Evolutionary conservation across 208 protist genomes (phyloP), one percentile per base, ranked within the genome.

Genomic region (Dictyostelium gargantuum): DNA sequence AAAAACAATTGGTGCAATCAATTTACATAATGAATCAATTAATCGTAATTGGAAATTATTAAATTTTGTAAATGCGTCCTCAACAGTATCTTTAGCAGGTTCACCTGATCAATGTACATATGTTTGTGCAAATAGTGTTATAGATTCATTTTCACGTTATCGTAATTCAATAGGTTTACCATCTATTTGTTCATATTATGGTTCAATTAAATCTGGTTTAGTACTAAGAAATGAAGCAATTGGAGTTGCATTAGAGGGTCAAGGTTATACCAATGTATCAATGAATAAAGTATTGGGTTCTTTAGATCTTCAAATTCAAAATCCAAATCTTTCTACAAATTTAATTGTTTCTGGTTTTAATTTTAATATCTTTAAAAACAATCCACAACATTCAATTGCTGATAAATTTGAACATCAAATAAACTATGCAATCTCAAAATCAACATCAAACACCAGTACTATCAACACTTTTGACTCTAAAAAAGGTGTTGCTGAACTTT

Each of bases 1-100:
- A 42, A 95, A 95, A 61, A 63, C 54, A 32, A 52, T 70, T 0
- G 77, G 77, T 40, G 52, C 56, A 38, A 13, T 72, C n/a, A 84
- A 84, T 54, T 21, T 72, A 26, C 77, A 72, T 40, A 32, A 77
- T 48, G 6, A 35, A 32, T 63, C 56, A 32, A 32, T 63, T 13
- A 63, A 63, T 13, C 23, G 21, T 5, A 13, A 32, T 32, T 63
- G 56, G 56, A 63, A 63, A 32, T 32, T 63, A 32, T 32, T 10
- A 8, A 63, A 63, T 63, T 63, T 63, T 32, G 8, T 63, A 32
- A 63, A 32, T n/a, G 26, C 56, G 3, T 63, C 56, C 4, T 63
- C 56, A 13, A 32, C 26, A 29, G 56, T 63, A 32, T 29, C 56
- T 13, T 63, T n/a, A 15, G 26, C 26, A 32, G 56, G 56, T 9